Evolutionary conservation across 1,284 basidiomycete species (phyloP).

Genomic region (Tetrapyrgos nigripes): DNA sequence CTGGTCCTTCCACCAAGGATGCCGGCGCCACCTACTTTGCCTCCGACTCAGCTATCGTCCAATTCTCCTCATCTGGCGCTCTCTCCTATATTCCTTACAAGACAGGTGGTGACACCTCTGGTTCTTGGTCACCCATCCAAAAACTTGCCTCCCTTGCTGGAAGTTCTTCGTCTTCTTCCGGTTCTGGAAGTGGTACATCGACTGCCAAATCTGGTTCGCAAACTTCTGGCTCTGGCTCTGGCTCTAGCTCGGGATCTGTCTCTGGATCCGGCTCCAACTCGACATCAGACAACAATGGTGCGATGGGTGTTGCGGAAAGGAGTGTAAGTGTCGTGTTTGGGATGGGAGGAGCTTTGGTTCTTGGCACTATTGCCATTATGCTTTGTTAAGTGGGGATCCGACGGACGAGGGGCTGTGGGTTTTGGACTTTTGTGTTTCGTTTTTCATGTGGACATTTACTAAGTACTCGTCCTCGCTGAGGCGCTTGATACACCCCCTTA

Average conservation of each 20-base stretch:
- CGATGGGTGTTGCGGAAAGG: not conserved
- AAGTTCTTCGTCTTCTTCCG: conserved; percentile 24
- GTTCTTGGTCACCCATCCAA: conserved; percentile 55
- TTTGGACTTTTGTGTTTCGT: not conserved
- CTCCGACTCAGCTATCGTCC: conserved; percentile 73
- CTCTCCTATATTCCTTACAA: conserved; percentile 75
- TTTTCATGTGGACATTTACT: no score
- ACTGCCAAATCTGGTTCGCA: not conserved
- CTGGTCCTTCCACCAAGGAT: conserved; percentile 75
- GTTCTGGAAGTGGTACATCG: conserved; percentile 9
- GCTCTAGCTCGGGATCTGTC: conserved; percentile 2
- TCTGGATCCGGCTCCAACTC: conserved; percentile 1
- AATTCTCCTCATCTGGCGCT: conserved; percentile 71
- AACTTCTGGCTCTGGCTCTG: conserved; percentile 6
- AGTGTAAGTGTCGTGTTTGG: conserved; percentile 7
- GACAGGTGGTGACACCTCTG: conserved; percentile 51
- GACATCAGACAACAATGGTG: not conserved
- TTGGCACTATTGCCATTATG: conserved; percentile 11
- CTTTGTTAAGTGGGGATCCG: not conserved
- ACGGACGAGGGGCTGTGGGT: not conserved
- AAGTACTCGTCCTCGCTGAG: no score
- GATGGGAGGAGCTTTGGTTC: conserved; percentile 14
- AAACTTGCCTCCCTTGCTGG: conserved; percentile 41
- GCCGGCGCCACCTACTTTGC: conserved; percentile 75
- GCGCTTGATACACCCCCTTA: no score